Percentiles rank a stretch among this genome's conserved stretches.
These are phyloP conservation scores for Mucor plumbeus DNA, from an alignment of 371 early-diverging fungal genomes.

Conservation along the genomic window DNA sequence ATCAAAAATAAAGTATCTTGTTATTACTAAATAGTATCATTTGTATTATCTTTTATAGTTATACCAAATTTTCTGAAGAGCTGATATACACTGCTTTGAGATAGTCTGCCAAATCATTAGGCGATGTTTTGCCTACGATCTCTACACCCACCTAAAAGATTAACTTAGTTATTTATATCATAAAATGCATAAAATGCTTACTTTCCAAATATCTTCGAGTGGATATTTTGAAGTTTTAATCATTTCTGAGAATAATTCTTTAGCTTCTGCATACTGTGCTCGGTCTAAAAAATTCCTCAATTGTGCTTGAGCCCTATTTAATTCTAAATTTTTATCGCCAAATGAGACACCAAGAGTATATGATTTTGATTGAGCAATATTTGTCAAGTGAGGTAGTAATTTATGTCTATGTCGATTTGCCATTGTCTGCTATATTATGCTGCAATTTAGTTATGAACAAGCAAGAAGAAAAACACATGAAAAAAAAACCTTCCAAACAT, in stretches of 20 bases:
- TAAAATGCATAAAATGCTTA: neutral
- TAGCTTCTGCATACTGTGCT: slow-evolving; percentile 14
- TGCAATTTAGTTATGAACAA: too few species aligned
- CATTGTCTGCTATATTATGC: too few species aligned
- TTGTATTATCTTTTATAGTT: neutral
- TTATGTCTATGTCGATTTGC: too few species aligned
- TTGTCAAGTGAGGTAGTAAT: neutral
- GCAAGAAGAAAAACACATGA: too few species aligned
- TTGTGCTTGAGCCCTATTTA: neutral
- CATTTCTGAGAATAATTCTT: slow-evolving; percentile 13
- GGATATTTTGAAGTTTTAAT: slow-evolving; percentile 10
- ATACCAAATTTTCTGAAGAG: neutral
- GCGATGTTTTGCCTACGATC: slow-evolving; percentile 17
- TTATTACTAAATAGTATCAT: neutral
- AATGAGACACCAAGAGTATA: neutral
- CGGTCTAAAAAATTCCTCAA: slow-evolving; percentile 13
- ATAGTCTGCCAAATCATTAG: slow-evolving; percentile 14
- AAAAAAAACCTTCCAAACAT: too few species aligned
- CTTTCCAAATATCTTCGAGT: slow-evolving; percentile 15
- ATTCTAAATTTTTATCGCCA: neutral
- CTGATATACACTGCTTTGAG: slow-evolving; percentile 15
- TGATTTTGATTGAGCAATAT: neutral
- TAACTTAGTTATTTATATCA: too few species aligned
- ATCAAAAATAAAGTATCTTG: neutral
- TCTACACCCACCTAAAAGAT: slow-evolving; percentile 12